Evolutionary conservation across 2,329 filamentous ascomycete genomes (phyloP), one percentile per base, ranked within the genome.

Genomic region (Aspergillus pseudonomiae): DNA sequence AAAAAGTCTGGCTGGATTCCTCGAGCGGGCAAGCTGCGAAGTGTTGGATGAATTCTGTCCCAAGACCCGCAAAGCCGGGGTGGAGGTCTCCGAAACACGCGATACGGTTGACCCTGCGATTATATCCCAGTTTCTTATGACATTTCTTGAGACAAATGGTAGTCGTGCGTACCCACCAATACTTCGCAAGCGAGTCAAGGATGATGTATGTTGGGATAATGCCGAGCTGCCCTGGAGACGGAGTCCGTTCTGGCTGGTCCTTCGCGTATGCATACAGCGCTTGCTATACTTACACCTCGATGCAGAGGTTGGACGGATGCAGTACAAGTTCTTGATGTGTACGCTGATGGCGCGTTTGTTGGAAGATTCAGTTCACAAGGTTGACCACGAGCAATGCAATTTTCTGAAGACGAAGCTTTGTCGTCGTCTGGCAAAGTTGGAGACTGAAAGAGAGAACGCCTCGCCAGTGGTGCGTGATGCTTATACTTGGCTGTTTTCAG

Each of bases 181-280:
- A 0, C 70, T 90, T 1, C 77, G 78, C 0, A 92, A 92, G 70
- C 79, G 83, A 2, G 82, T 91, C 0, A 81, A 86, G 0, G 89
- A 91, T 56, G 88, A 90, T 19, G 83, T 90, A 0, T 81, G 80
- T 14, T 83, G 86, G 71, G 70, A 75, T 0, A 71, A 82, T 0
- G 78, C 81, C 0, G 73, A 81, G 1, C 71, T 79, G 0, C 88
- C 88, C 0, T 92, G 89, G 89, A 80, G 89, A n/a, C 79, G 90
- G 43, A 83, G 83, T 1, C 82, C 89, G 0, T 82, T 85, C 57
- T 92, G 88, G 84, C 82, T 92, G 0, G 77, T 88, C 0, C 73
- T 91, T 5, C 84, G 88, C 0, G 87, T 91, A 1, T 79, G 82
- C 0, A 68, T 86, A 1, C 82, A 88, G 56, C 81, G 88, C 0